Evolutionary conservation across 768 basidiomycete species (phyloP), one percentile per base, ranked within the genome.

Genomic region (Mycena vulgaris): DNA sequence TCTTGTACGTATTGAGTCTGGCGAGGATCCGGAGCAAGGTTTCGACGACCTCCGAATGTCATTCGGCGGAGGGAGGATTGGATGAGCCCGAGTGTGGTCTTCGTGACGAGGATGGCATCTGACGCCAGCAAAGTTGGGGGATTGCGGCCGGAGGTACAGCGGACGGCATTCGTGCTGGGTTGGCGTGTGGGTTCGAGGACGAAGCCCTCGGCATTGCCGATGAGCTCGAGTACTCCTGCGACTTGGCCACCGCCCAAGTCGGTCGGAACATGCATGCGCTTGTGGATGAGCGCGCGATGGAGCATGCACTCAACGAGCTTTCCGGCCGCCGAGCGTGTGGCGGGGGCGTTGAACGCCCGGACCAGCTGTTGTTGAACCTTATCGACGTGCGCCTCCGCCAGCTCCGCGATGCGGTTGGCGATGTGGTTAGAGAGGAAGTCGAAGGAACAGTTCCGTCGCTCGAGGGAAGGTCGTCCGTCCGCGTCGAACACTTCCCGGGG

Each of bases 281-380:
- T 4, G 51, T 21, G 8, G 21, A 48, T 49, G 35, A 69, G 33
- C 21, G 42, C 57, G 21, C 60, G 51, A 45, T 63, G 62, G 11
- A 69, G 33, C 28, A 69, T 27, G 37, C 55, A 30, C 49, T 69
- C 68, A 37, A 69, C 53, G 35, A 64, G 25, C 53, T 57, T 63
- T 9, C 62, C 62, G 28, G 68, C 68, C 35, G 39, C 60, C 17
- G 45, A 19, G 25, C 68, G 61, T 35, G 62, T 69, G 23, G 3
- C 2, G 21, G 59, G 51, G 23, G 3, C n/a, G 45, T 63, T 28
- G 31, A 68, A 63, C 42, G 60, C 52, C 2, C 16, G 30, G 39
- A 40, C 48, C 49, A 68, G 28, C 51, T 63, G 39, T 31, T 5
- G 23, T n/a, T 14, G 52, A 28, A 68, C 19, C 17, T 53, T 60